These are phyloP conservation scores for Symmetrospora coprosmae DNA, from an alignment of 768 basidiomycete species.

Conservation along the genomic window DNA sequence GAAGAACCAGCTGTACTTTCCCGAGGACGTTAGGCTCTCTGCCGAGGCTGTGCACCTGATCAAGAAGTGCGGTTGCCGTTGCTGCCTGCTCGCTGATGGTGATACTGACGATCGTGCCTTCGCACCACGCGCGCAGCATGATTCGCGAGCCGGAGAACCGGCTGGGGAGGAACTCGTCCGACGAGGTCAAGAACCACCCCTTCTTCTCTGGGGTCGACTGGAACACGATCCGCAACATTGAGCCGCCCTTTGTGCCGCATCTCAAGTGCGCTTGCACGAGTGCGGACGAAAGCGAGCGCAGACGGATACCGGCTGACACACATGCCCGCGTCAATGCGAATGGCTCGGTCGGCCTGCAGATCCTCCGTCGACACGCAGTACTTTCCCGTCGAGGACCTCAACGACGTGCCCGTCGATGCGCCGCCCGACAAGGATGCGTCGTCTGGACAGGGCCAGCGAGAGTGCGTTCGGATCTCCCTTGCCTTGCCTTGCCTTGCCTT, in stretches of 20 bases:
- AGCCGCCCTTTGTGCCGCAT: slow-evolving; percentile 91
- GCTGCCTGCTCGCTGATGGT: not conserved
- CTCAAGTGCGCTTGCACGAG: slow-evolving; percentile 43
- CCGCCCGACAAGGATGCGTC: slow-evolving; percentile 29
- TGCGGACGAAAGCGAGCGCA: too few species aligned
- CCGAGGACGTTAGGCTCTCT: slow-evolving; percentile 85
- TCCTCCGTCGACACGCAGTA: slow-evolving; percentile 19
- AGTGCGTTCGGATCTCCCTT: slow-evolving; percentile 38
- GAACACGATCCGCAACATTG: slow-evolving; percentile 69
- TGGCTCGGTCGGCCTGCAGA: not conserved
- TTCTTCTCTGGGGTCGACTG: slow-evolving; percentile 95
- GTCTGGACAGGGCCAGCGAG: slow-evolving; percentile 6
- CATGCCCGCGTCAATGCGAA: too few species aligned
- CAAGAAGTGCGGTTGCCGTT: slow-evolving; percentile 48
- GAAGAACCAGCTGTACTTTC: slow-evolving; percentile 70
- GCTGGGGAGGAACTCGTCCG: slow-evolving; percentile 45
- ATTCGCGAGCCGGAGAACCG: slow-evolving; percentile 72
- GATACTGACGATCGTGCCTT: slow-evolving; percentile 9
- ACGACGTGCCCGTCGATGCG: slow-evolving; percentile 39
- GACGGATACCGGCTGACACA: too few species aligned
- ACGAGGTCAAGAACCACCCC: slow-evolving; percentile 77
- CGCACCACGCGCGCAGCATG: too few species aligned
- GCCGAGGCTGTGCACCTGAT: slow-evolving; percentile 81
- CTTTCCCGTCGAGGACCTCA: slow-evolving; percentile 38
- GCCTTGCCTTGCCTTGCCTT: slow-evolving; percentile 39